A percentile compares a stretch with the other conserved stretches of the same genome.
Evolutionary conservation across 225 moss, liverwort and hornwort genomes (phyloP).

Genomic region (Ulota crispa): DNA sequence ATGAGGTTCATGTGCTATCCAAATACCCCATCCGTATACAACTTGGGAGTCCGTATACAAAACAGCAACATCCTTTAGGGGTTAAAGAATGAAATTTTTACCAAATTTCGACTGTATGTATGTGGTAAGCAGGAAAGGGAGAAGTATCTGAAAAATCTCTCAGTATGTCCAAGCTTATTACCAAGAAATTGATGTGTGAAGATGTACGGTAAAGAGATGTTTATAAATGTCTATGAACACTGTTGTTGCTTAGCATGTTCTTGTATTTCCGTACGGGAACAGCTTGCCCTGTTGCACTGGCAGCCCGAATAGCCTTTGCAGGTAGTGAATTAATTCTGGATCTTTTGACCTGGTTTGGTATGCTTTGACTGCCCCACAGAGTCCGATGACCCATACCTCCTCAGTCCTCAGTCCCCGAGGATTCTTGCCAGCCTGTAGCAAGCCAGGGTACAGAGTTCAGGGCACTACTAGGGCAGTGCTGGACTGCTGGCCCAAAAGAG

Average conservation of each 20-base stretch:
- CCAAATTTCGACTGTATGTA: background rate
- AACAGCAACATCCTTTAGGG: too few species aligned
- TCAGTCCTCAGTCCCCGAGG: background rate
- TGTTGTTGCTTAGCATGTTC: conserved; percentile 7
- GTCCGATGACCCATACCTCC: background rate
- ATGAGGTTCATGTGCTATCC: too few species aligned
- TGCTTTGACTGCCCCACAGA: conserved; percentile 18
- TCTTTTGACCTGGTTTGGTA: background rate
- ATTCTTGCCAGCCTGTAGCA: conserved; percentile 2
- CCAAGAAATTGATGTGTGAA: background rate
- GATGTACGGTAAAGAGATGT: background rate
- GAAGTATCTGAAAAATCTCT: background rate
- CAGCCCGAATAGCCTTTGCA: conserved; percentile 9
- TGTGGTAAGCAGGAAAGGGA: too few species aligned
- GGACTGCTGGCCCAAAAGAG: background rate
- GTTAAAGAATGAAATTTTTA: background rate
- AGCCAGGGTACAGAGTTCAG: background rate
- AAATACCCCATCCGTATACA: too few species aligned
- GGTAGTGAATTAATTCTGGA: background rate
- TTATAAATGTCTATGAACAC: background rate
- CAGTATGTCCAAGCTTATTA: background rate
- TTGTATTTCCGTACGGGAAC: background rate
- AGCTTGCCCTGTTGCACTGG: background rate
- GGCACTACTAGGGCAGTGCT: too few species aligned
- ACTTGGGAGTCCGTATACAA: too few species aligned